A percentile compares a stretch with the other conserved stretches of the same genome.
Conservation (phyloP, 2,329 filamentous ascomycete species). For the Juglanconis oblonga region DNA sequence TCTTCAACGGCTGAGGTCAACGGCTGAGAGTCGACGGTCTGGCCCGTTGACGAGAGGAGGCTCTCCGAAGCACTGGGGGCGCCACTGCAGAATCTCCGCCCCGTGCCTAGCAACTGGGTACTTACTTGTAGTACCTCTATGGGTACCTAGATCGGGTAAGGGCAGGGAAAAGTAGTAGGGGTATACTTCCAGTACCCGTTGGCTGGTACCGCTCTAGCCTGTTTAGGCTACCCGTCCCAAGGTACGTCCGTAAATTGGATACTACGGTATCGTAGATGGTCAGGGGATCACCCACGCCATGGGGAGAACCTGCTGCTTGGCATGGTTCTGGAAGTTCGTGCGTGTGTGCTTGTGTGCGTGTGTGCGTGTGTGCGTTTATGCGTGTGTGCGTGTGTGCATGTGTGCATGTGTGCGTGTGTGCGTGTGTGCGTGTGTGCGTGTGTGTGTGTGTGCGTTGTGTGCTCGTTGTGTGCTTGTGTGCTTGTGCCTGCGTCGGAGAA, state of each 20-base stretch:
- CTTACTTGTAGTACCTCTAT: too few relatives aligned
- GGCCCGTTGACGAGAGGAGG: background rate
- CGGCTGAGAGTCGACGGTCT: background rate
- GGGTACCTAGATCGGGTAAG: background rate
- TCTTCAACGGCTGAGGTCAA: too few relatives aligned
- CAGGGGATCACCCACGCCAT: background rate
- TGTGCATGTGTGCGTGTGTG: too few relatives aligned
- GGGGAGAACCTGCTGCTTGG: background rate
- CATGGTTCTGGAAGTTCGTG: background rate
- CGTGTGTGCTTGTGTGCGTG: too few relatives aligned
- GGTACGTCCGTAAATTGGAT: background rate
- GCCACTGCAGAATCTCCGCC: background rate
- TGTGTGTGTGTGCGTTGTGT: too few relatives aligned
- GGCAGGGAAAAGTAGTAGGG: background rate
- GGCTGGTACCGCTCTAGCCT: background rate
- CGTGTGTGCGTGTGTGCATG: too few relatives aligned
- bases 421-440: too few relatives aligned
- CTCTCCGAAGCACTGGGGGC: background rate
- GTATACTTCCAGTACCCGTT: background rate
- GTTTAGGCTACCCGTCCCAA: background rate
- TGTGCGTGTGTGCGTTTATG: too few relatives aligned
- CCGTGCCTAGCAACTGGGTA: too few relatives aligned
- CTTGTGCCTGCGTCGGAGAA: too few relatives aligned
- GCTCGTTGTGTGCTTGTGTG: too few relatives aligned
- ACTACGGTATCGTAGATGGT: background rate